phyloP scores from a whole-genome alignment of 768 basidiomycete species.

The Leccinum subtestaceum region DNA sequence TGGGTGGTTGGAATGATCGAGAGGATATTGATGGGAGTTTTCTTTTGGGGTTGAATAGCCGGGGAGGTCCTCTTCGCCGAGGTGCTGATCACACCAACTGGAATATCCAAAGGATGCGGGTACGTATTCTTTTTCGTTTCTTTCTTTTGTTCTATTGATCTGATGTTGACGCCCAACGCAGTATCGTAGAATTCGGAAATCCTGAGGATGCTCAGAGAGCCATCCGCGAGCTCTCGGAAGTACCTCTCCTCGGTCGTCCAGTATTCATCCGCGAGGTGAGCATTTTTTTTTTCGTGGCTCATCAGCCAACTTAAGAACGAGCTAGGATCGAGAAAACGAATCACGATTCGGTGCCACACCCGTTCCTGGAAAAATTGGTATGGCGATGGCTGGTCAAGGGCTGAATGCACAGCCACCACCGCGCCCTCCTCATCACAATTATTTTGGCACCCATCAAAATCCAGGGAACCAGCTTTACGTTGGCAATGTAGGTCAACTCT shows the following conservation, averaged over 20 bases:
- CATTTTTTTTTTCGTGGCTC: background rate
- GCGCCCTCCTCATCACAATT: slow-evolving; percentile 78
- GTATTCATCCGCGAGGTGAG: slow-evolving; percentile 94
- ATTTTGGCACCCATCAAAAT: slow-evolving; percentile 50
- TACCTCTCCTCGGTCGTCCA: slow-evolving; percentile 85
- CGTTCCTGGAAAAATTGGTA: slow-evolving; percentile 93
- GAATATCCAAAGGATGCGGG: slow-evolving; percentile 99
- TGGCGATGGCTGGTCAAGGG: slow-evolving; percentile 94
- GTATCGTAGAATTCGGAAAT: slow-evolving; percentile 94
- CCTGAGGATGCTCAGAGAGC: slow-evolving; percentile 87
- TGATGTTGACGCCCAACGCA: slow-evolving; percentile 33
- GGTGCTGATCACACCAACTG: slow-evolving; percentile 94
- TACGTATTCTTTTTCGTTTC: slow-evolving; percentile 44
- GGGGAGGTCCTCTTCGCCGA: slow-evolving; percentile 99
- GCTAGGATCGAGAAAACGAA: slow-evolving; percentile 92
- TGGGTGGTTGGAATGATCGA: slow-evolving; percentile 55
- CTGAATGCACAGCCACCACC: slow-evolving; percentile 77
- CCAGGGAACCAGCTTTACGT: slow-evolving; percentile 94
- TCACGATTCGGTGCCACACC: slow-evolving; percentile 95
- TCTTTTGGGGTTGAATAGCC: slow-evolving; percentile 89
- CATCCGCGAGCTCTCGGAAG: slow-evolving; percentile 87
- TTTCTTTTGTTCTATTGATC: background rate
- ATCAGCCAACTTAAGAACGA: background rate
- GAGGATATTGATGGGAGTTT: slow-evolving; percentile 95
- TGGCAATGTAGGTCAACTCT: slow-evolving; percentile 66